Percentiles rank a stretch among this genome's conserved stretches.
phyloP scores from a whole-genome alignment of 345 rosid species.

The Aethionema arabicum region DNA sequence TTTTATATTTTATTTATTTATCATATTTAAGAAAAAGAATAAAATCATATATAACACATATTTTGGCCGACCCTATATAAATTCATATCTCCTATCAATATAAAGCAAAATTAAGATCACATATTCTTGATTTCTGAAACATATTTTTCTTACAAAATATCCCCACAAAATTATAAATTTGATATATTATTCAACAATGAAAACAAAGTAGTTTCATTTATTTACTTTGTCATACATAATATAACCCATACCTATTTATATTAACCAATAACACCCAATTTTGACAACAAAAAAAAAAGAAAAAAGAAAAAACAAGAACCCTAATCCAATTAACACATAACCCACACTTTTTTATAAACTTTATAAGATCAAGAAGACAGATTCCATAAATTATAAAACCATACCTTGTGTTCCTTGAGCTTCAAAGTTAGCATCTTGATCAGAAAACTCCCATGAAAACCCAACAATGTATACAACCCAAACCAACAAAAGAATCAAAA shows the following conservation, averaged over 20 bases:
- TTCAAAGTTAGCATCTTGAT: constrained; percentile 31
- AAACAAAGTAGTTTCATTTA: constrained; percentile 18
- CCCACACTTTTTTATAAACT: constrained; percentile 26
- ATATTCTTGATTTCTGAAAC: too few relatives aligned
- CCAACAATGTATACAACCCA: constrained; percentile 28
- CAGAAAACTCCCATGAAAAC: constrained; percentile 20
- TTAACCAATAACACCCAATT: constrained; percentile 30
- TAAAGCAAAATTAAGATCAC: too few relatives aligned
- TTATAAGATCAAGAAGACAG: not conserved
- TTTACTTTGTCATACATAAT: constrained; percentile 18
- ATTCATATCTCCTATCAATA: too few relatives aligned
- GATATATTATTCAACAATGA: not conserved
- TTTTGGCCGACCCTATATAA: too few relatives aligned
- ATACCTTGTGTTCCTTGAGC: constrained; percentile 26
- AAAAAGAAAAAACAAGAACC: constrained; percentile 18
- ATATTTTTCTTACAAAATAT: not conserved
- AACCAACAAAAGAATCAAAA: constrained; percentile 40
- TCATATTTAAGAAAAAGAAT: too few relatives aligned
- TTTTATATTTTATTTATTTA: too few relatives aligned
- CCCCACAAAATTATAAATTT: constrained; percentile 11
- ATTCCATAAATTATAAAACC: constrained; percentile 16
- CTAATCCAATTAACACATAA: constrained; percentile 18
- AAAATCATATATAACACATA: too few relatives aligned
- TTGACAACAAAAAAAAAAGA: constrained; percentile 1
- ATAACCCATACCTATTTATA: constrained; percentile 26